Base-by-base conservation (phyloP, 1,139 yeast species). In the Nakaseomyces delphensis region DNA sequence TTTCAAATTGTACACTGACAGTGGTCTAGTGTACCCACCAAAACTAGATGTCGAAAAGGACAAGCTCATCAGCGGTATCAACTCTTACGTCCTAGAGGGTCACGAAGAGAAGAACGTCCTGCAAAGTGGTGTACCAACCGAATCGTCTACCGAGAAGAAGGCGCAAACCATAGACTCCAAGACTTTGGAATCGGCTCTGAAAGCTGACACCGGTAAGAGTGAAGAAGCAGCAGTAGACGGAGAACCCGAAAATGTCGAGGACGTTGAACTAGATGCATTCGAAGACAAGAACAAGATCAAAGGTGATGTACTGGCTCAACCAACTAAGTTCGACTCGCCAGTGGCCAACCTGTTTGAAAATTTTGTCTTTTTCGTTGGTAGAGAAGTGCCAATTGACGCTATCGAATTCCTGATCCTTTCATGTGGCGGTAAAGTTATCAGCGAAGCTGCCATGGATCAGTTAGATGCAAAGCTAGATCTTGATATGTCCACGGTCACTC, bases 341-440 rank as follows among this genome's bases (percentile, higher is more conserved):
- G 69, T 76, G 16, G 73, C 86, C 11, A 70, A 71, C 27, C 68
- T 91, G 44, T 85, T 91, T 60, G 70, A 81, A 42, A 74, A 77
- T 45, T 83, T 87, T 59, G 76, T 83, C 6, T 89, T 91, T 63
- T 91, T 68, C 60, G 77, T 93, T 48, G 96, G 97, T 45, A 82
- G 99, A 66, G 99, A 91, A 68, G 98, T 91, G 37, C 87, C 97
- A 20, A 71, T 89, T 50, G 97, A 91, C 55, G 77, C 89, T 52
- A 70, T 89, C 52, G 98, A 91, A 68, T 84, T 91, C 62, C 74
- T 89, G 53, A 79, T 89, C 48, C 71, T 87, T 48, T 77, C 96
- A 3, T 80, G 84, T 59, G 97, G 97, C 49, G 98, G 96, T 44
- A 71, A 74, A 46, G 73, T 87, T 33, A 77, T 89, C 39, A 81